Evolutionary conservation across 2,329 filamentous ascomycete species (phyloP), one percentile per base, ranked within the genome.

Genomic region (Colletotrichum phormii): DNA sequence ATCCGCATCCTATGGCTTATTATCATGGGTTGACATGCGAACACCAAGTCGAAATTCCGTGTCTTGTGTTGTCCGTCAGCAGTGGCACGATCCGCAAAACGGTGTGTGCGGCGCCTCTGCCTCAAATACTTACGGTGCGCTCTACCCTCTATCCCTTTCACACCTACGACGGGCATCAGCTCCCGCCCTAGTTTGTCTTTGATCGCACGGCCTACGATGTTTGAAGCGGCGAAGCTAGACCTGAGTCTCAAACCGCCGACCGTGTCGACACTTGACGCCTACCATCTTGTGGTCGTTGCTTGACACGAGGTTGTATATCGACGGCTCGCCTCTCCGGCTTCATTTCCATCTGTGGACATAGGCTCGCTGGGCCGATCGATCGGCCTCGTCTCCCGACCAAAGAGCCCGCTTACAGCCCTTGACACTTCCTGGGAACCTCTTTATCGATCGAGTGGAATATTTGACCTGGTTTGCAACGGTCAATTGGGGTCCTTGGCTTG

Each of bases 211-310:
- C 53, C 59, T 35, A 31, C 59, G 33, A n/a, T 49, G 49, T 59
- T 57, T 18, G 70, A 64, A 70, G 61, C 60, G 24, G 65, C 37
- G 55, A 65, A 37, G 66, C 70, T 71, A 57, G 60, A 61, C 71
- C 71, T 73, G 71, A 71, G 51, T 65, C 60, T 72, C 60, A 70
- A 72, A 72, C 70, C 46, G 66, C 66, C 66, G 49, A 61, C 61
- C 58, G 55, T 31, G 29, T 71, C 66, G 55, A 12, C 55, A 46
- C 22, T 51, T 35, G 18, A 65, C 66, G 33, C 59, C 33, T 60
- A 31, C 55, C 60, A 46, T 70, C 66, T 65, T 35, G 60, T 57
- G 55, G 55, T 35, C 46, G 35, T 42, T 61, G 60, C 35, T 46
- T 29, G 63, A 61, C 35, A 37, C 31, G 54, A 72, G 42, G 60